Percentiles rank a stretch among this genome's conserved stretches.
Evolutionary conservation across 805 yeast genomes (phyloP).

Genomic region (Metschnikowia dekortorum): DNA sequence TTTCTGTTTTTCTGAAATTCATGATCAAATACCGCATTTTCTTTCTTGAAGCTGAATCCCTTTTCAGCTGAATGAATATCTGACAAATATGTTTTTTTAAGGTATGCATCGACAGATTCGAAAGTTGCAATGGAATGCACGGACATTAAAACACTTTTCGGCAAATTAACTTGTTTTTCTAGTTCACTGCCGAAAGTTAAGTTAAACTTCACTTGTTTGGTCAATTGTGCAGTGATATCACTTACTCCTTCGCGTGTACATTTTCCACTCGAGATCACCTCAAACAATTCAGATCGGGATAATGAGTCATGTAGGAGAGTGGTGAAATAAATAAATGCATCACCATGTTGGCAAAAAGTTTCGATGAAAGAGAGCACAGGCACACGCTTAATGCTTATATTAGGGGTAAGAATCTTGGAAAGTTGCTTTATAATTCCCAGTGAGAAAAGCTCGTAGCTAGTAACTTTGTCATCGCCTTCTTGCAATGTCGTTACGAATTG

Average conservation of each 20-base stretch:
- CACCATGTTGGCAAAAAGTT: conserved; percentile 30
- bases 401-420: conserved; percentile 1
- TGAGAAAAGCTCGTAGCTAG: conserved; percentile 71
- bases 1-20: neutral
- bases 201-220: conserved; percentile 63
- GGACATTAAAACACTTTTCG: conserved; percentile 36
- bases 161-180: conserved; percentile 14
- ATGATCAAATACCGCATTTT: neutral
- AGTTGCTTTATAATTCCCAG: conserved; percentile 54
- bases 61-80: conserved; percentile 1
- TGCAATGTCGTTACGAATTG: conserved; percentile 16
- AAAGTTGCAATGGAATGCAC: conserved; percentile 62
- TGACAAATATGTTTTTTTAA: conserved; percentile 17
- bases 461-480: conserved; percentile 28
- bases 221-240: conserved; percentile 55
- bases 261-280: conserved; percentile 49
- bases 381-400: neutral
- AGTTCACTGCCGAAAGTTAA: conserved; percentile 27
- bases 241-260: conserved; percentile 11
- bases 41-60: neutral
- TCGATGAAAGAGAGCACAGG: conserved; percentile 40
- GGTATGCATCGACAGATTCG: conserved; percentile 45
- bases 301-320: conserved; percentile 59
- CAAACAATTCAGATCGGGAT: conserved; percentile 70
- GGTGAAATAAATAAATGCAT: conserved; percentile 2